Percentiles rank a stretch among this genome's conserved stretches.
Conservation (phyloP, 768 basidiomycete genomes). For the Coprinopsis sp. region DNA sequence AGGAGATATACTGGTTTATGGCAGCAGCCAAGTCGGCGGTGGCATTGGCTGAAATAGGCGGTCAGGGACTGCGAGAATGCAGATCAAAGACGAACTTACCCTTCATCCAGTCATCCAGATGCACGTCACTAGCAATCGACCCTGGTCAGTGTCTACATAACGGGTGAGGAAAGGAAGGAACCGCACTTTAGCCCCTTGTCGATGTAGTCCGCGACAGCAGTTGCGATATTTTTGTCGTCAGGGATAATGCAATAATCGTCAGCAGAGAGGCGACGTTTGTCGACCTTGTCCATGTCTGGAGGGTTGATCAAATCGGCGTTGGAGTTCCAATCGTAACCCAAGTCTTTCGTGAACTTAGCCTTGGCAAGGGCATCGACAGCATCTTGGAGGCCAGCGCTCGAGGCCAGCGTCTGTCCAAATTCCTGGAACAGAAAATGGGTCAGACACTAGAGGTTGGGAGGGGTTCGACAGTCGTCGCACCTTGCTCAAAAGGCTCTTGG, state of each 20-base stretch:
- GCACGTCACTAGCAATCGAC: no score
- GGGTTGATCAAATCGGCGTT: background rate
- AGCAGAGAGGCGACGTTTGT: background rate
- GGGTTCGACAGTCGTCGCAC: no score
- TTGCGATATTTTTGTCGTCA: background rate
- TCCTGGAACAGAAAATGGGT: no score
- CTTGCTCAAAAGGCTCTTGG: background rate
- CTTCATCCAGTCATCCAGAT: no score
- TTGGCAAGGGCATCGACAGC: background rate
- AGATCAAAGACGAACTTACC: background rate
- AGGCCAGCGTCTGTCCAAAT: background rate
- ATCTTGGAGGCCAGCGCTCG: background rate
- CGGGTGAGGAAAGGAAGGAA: background rate
- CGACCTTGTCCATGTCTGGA: background rate
- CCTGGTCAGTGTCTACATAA: no score
- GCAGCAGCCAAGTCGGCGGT: background rate
- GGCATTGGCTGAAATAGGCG: background rate
- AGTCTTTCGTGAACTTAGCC: background rate
- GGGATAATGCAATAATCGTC: background rate
- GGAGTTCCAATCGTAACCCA: background rate
- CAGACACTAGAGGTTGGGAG: no score
- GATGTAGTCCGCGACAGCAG: background rate
- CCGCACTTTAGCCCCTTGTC: background rate
- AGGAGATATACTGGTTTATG: background rate
- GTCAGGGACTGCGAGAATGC: no score